Evolutionary conservation across 805 yeast genomes (phyloP).

Genomic region (Cyberlindnera maclurae): DNA sequence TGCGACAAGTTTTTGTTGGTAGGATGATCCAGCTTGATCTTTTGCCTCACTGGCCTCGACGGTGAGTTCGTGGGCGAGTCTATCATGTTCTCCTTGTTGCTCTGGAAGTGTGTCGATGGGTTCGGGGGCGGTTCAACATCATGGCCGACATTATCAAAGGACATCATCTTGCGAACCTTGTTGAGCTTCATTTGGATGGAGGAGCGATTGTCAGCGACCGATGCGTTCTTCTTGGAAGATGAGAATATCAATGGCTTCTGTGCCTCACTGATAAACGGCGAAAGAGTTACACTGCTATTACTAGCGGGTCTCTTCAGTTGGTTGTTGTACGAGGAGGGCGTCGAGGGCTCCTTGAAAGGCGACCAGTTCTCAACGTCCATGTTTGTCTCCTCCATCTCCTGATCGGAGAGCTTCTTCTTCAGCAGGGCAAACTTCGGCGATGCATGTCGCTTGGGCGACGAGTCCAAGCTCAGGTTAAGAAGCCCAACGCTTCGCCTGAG

Average conservation of each 20-base stretch:
- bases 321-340: constrained; percentile 16
- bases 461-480: constrained; percentile 41
- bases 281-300: constrained; percentile 19
- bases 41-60: constrained; percentile 27
- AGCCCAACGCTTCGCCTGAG: constrained; percentile 48
- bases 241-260: constrained; percentile 21
- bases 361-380: constrained; percentile 26
- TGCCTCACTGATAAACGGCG: constrained; percentile 22
- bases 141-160: constrained; percentile 15
- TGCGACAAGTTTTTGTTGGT: constrained; percentile 8
- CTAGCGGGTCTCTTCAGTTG: constrained; percentile 25
- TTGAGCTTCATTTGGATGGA: constrained; percentile 22
- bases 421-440: constrained; percentile 19
- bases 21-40: constrained; percentile 13
- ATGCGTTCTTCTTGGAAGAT: constrained; percentile 9
- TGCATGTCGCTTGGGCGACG: constrained; percentile 20
- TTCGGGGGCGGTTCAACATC: constrained; percentile 17
- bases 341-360: constrained; percentile 23
- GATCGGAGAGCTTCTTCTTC: constrained; percentile 14
- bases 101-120: constrained; percentile 18
- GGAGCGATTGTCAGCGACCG: constrained; percentile 26
- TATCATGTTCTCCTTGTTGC: constrained; percentile 7
- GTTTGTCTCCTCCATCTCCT: constrained; percentile 17
- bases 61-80: constrained; percentile 26
- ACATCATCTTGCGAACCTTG: constrained; percentile 24